Conservation (phyloP, 1,284 basidiomycete species). For the Sporisorium scitamineum region DNA sequence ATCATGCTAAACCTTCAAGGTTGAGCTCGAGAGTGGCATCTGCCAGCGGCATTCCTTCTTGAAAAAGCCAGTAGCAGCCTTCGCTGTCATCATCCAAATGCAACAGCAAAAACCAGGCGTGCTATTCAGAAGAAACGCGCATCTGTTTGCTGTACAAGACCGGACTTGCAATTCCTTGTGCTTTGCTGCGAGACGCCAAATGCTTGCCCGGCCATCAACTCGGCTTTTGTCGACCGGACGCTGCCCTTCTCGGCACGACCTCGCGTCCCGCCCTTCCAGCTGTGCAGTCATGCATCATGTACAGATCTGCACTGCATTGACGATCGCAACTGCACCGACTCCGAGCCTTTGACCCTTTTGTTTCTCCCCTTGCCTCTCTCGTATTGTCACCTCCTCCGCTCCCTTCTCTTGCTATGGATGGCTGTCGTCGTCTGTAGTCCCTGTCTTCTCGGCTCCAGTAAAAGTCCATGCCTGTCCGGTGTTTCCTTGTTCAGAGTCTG, state of each 20-base stretch:
- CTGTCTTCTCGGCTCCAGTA: not conserved
- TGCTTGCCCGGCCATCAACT: not conserved
- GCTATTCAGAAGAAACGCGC: not conserved
- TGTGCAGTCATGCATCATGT: constrained; percentile 10
- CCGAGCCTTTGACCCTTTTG: constrained; percentile 16
- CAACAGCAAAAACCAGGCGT: too few relatives aligned
- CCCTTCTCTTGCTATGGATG: not conserved
- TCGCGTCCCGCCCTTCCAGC: constrained; percentile 1
- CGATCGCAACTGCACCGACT: constrained; percentile 26
- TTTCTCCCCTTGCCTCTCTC: too few relatives aligned
- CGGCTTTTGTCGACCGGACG: not conserved
- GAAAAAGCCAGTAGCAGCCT: not conserved
- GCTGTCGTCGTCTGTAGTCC: not conserved
- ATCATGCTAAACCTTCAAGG: too few relatives aligned
- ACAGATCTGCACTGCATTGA: constrained; percentile 36
- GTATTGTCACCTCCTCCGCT: not conserved
- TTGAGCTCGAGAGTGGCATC: not conserved
- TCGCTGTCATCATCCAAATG: not conserved
- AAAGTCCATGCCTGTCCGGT: not conserved
- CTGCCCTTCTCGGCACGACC: constrained; percentile 5
- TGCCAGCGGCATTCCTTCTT: not conserved
- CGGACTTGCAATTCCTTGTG: not conserved
- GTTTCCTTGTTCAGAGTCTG: not conserved
- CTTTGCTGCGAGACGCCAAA: not conserved
- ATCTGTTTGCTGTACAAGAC: not conserved